These are phyloP conservation scores for Tagetes patula DNA, from an alignment of 129 eudicot species.

Conservation along the genomic window DNA sequence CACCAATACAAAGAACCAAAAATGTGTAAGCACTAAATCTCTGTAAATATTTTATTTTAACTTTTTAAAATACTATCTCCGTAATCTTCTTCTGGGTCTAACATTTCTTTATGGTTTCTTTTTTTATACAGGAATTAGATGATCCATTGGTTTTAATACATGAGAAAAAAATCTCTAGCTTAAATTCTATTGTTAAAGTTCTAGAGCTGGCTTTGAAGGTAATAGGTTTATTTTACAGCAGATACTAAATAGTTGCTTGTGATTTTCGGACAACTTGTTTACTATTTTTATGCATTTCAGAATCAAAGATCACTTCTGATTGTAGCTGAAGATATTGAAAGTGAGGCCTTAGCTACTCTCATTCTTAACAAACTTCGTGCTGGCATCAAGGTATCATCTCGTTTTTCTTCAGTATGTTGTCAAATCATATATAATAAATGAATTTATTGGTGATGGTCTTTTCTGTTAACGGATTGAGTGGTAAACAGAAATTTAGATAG, in stretches of 20 bases:
- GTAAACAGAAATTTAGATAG: no score
- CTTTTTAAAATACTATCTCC: background rate
- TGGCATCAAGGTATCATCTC: slow-evolving; percentile 52
- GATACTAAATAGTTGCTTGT: background rate
- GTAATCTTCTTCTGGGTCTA: background rate
- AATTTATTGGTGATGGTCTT: no score
- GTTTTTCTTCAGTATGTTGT: background rate
- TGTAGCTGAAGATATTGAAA: slow-evolving; percentile 81
- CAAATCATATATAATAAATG: background rate
- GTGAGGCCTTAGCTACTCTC: slow-evolving; percentile 72
- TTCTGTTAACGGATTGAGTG: no score
- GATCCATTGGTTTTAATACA: slow-evolving; percentile 67
- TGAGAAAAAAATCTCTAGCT: slow-evolving; percentile 65
- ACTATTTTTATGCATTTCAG: slow-evolving; percentile 29
- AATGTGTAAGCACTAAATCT: slow-evolving; percentile 47
- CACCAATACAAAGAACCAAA: slow-evolving; percentile 56
- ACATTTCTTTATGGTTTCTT: background rate
- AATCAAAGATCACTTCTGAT: slow-evolving; percentile 65
- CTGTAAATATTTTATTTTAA: background rate
- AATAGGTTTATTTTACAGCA: background rate
- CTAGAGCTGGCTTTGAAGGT: slow-evolving; percentile 75
- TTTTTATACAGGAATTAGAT: slow-evolving; percentile 58
- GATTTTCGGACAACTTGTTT: background rate
- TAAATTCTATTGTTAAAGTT: slow-evolving; percentile 63
- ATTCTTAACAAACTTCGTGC: slow-evolving; percentile 75